phyloP scores from a whole-genome alignment of 805 yeast genomes.

The Zygotorulaspora danielsina region DNA sequence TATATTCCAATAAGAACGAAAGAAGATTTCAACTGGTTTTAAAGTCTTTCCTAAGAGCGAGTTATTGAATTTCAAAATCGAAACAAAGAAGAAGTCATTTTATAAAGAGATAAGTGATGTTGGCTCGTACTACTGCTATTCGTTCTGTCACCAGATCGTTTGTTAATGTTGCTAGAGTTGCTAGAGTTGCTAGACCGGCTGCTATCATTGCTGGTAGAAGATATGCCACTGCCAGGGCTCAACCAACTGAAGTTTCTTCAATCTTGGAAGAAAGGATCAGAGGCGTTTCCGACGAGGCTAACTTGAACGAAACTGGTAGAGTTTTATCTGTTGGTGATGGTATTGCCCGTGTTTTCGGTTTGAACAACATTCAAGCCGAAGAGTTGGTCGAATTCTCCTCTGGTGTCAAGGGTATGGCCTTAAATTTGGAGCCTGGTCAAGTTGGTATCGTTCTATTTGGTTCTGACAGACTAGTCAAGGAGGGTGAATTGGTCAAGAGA shows the following conservation, averaged over 20 bases:
- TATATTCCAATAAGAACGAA: conserved; percentile 3
- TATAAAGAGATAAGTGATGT: conserved; percentile 45
- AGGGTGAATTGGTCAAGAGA: conserved; percentile 99
- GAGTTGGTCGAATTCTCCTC: conserved; percentile 98
- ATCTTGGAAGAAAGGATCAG: conserved; percentile 99
- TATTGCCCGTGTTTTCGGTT: conserved; percentile 99
- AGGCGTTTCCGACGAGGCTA: conserved; percentile 96
- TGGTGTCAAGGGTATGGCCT: conserved; percentile 99
- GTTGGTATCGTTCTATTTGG: conserved; percentile 99
- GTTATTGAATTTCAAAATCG: not conserved
- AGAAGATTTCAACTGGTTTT: conserved; percentile 2
- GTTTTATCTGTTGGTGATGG: conserved; percentile 99
- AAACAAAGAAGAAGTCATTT: not conserved
- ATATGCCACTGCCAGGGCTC: conserved; percentile 91
- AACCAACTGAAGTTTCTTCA: conserved; percentile 99
- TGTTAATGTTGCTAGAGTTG: conserved; percentile 40
- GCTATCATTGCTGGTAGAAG: conserved; percentile 65
- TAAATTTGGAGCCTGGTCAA: conserved; percentile 99
- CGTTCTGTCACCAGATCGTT: conserved; percentile 76
- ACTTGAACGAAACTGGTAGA: conserved; percentile 99
- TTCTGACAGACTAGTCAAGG: conserved; percentile 96
- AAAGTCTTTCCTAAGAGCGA: conserved; percentile 1
- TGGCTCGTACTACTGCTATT: conserved; percentile 79
- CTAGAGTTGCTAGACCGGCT: conserved; percentile 63
- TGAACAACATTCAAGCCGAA: conserved; percentile 99